A percentile compares a stretch with the other conserved stretches of the same genome.
Evolutionary conservation across 2,329 filamentous ascomycete species (phyloP).

Genomic region (Claviceps sorghi): DNA sequence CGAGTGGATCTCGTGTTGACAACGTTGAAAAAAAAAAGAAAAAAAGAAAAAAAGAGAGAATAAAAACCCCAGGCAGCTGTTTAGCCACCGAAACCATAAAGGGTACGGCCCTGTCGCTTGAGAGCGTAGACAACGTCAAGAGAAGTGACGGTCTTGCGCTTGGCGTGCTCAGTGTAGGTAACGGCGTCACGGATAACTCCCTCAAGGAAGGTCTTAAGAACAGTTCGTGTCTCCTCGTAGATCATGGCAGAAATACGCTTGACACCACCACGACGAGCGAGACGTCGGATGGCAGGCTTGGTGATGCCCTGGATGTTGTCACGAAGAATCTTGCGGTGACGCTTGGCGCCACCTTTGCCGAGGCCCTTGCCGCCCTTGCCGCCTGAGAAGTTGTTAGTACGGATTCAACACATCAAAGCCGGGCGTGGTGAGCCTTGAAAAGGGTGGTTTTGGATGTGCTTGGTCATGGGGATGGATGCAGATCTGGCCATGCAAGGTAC

Average conservation of each 20-base stretch:
- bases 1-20: neutral
- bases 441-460: neutral
- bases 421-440: neutral
- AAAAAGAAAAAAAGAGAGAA: neutral
- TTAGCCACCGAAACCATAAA: slow-evolving; percentile 87
- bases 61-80: neutral
- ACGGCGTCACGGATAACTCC: slow-evolving; percentile 63
- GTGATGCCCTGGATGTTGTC: slow-evolving; percentile 99
- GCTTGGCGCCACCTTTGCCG: slow-evolving; percentile 96
- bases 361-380: slow-evolving; percentile 96
- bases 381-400: slow-evolving; percentile 44
- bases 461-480: neutral
- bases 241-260: slow-evolving; percentile 98
- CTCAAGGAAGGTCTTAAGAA: slow-evolving; percentile 67
- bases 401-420: neutral
- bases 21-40: neutral
- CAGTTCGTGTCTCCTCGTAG: slow-evolving; percentile 65
- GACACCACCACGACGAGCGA: slow-evolving; percentile 97
- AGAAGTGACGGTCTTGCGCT: slow-evolving; percentile 65
- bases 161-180: slow-evolving; percentile 68
- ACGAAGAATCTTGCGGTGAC: slow-evolving; percentile 96
- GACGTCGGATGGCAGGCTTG: slow-evolving; percentile 96
- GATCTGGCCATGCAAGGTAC: neutral
- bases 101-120: slow-evolving; percentile 58
- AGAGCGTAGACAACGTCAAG: slow-evolving; percentile 54